Percentiles rank a stretch among this genome's conserved stretches.
Evolutionary conservation across 768 basidiomycete species (phyloP).

Genomic region (Boletus reticulatus): DNA sequence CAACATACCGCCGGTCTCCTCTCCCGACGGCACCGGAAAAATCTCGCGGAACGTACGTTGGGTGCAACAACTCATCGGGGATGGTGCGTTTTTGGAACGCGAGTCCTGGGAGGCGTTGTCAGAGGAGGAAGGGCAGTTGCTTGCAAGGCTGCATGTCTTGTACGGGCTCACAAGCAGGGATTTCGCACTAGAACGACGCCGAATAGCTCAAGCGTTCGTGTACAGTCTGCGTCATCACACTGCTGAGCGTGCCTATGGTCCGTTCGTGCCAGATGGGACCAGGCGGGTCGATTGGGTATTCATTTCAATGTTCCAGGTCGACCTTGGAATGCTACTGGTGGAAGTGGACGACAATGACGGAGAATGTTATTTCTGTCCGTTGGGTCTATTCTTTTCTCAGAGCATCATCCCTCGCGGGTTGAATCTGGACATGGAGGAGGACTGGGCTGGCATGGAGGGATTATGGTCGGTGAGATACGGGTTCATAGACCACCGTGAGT

Average conservation of each 20-base stretch:
- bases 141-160: constrained; percentile 51
- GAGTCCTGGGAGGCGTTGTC: constrained; percentile 19
- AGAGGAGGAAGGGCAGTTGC: constrained; percentile 43
- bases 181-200: constrained; percentile 28
- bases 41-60: constrained; percentile 53
- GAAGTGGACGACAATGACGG: constrained; percentile 36
- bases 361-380: constrained; percentile 33
- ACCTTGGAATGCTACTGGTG: constrained; percentile 52
- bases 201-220: constrained; percentile 50
- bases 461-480: constrained; percentile 63
- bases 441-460: constrained; percentile 47
- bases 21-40: constrained; percentile 21
- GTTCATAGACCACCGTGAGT: constrained; percentile 66
- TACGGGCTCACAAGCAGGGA: constrained; percentile 55
- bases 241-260: constrained; percentile 51
- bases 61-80: constrained; percentile 43
- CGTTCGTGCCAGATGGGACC: constrained; percentile 45
- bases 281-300: constrained; percentile 59
- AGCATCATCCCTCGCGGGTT: constrained; percentile 41
- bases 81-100: constrained; percentile 45
- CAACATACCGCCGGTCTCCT: constrained; percentile 38
- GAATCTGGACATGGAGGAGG: constrained; percentile 29
- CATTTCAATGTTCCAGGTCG: constrained; percentile 53
- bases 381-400: constrained; percentile 57
- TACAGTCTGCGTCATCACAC: constrained; percentile 63